phyloP scores from a whole-genome alignment of 164 flowering plant species.

The Nelumbo lutea region DNA sequence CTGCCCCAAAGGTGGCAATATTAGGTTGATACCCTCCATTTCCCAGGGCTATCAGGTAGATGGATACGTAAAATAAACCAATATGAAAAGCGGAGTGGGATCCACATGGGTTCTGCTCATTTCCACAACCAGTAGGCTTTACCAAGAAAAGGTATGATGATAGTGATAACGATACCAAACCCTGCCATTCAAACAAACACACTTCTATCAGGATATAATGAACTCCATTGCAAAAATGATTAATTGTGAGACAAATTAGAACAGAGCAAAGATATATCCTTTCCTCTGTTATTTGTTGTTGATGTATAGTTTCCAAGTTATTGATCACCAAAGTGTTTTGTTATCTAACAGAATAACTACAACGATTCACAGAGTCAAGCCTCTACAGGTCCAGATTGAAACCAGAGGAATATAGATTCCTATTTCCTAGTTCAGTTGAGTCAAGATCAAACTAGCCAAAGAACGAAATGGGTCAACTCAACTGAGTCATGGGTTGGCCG shows the following conservation, averaged over 20 bases:
- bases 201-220: too few species aligned
- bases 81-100: constrained; percentile 49
- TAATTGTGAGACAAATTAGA: background rate
- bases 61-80: constrained; percentile 61
- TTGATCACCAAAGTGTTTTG: too few species aligned
- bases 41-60: constrained; percentile 75
- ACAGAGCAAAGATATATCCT: too few species aligned
- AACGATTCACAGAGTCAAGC: too few species aligned
- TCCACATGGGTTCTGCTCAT: constrained; percentile 34
- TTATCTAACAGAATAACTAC: too few species aligned
- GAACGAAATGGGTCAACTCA: background rate
- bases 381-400: too few species aligned
- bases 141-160: constrained; percentile 61
- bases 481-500: background rate
- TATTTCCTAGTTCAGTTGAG: too few species aligned
- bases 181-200: constrained; percentile 41
- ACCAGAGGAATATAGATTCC: too few species aligned
- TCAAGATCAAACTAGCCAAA: background rate
- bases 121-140: constrained; percentile 75
- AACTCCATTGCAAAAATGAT: background rate
- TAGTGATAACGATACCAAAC: constrained; percentile 55
- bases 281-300: too few species aligned
- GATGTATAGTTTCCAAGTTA: too few species aligned
- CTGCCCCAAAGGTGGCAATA: constrained; percentile 94
- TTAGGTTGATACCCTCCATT: constrained; percentile 97